Evolutionary conservation across 768 basidiomycete species (phyloP).

Genomic region (Nevesoporus exiguus): DNA sequence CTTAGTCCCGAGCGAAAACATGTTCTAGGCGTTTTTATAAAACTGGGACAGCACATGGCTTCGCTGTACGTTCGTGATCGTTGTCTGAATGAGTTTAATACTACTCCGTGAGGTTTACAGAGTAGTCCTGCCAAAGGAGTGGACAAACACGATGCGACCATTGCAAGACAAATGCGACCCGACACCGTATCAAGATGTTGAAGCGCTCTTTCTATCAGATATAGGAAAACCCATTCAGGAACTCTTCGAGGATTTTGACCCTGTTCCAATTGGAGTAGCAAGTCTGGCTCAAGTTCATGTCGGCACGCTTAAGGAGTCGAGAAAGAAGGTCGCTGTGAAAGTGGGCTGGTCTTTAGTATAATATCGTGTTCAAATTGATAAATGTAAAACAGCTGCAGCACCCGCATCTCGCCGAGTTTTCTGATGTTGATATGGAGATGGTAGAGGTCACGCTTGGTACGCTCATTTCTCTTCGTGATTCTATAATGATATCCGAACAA

Average conservation of each 20-base stretch:
- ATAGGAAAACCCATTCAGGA: slow-evolving; percentile 70
- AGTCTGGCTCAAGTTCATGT: slow-evolving; percentile 95
- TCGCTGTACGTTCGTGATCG: slow-evolving; percentile 43
- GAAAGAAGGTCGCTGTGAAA: slow-evolving; percentile 83
- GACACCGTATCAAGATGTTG: slow-evolving; percentile 74
- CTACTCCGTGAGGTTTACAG: slow-evolving; percentile 27
- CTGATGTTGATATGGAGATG: slow-evolving; percentile 86
- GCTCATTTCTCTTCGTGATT: slow-evolving; percentile 9
- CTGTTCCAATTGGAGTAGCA: slow-evolving; percentile 88
- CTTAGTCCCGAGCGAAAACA: not conserved
- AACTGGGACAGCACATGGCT: slow-evolving; percentile 87
- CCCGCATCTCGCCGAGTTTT: slow-evolving; percentile 90
- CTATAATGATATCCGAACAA: not conserved
- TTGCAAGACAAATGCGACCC: slow-evolving; percentile 93
- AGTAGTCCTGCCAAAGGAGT: slow-evolving; percentile 58
- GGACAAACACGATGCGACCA: slow-evolving; percentile 55
- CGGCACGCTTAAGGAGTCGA: slow-evolving; percentile 66
- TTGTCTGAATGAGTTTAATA: slow-evolving; percentile 19
- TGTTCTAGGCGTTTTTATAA: slow-evolving; percentile 71
- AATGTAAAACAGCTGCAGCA: slow-evolving; percentile 65
- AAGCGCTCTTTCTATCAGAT: slow-evolving; percentile 73
- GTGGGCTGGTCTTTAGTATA: slow-evolving; percentile 34
- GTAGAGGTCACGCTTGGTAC: slow-evolving; percentile 69
- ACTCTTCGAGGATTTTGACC: slow-evolving; percentile 83
- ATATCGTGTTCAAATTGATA: slow-evolving; percentile 2